Conservation (phyloP, 768 basidiomycete species). For the Calvatia gigantea region DNA sequence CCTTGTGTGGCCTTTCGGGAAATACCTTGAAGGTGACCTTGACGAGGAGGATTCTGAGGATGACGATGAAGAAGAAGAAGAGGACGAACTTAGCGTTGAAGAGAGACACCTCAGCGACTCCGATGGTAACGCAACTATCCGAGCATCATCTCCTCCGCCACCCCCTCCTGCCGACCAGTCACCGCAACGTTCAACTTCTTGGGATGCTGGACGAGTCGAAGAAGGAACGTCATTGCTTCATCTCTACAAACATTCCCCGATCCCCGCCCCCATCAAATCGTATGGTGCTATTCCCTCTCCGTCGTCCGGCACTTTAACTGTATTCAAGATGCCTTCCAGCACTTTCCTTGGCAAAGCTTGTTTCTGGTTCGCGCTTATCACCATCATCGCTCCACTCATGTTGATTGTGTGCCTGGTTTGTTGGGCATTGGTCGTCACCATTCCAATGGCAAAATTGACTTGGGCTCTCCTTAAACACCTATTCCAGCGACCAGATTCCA, state of each 20-base stretch:
- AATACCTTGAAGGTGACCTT: conserved; percentile 85
- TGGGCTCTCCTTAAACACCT: conserved; percentile 92
- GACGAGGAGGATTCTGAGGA: conserved; percentile 26
- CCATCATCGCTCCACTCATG: conserved; percentile 86
- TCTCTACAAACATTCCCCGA: conserved; percentile 23
- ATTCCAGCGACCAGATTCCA: conserved; percentile 70
- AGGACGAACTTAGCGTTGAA: conserved; percentile 25
- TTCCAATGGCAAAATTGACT: conserved; percentile 97
- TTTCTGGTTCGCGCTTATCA: conserved; percentile 79
- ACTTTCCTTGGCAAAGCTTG: conserved; percentile 66
- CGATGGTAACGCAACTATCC: conserved; percentile 35
- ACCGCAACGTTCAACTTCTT: conserved; percentile 38
- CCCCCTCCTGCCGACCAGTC: conserved; percentile 16
- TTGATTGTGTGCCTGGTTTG: conserved; percentile 84
- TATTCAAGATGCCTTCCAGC: conserved; percentile 25
- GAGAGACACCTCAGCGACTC: conserved; percentile 26
- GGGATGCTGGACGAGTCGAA: conserved; percentile 31
- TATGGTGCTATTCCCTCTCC: conserved; percentile 61
- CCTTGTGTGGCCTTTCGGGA: conserved; percentile 96
- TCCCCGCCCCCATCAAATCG: conserved; percentile 49
- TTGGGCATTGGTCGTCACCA: conserved; percentile 93
- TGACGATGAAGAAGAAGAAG: conserved; percentile 23
- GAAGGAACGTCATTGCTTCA: conserved; percentile 50
- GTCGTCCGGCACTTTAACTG: conserved; percentile 22
- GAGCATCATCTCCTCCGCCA: conserved; percentile 25